Base-by-base conservation (phyloP, 2,329 filamentous ascomycete genomes). In the Penicillium nordicum region DNA sequence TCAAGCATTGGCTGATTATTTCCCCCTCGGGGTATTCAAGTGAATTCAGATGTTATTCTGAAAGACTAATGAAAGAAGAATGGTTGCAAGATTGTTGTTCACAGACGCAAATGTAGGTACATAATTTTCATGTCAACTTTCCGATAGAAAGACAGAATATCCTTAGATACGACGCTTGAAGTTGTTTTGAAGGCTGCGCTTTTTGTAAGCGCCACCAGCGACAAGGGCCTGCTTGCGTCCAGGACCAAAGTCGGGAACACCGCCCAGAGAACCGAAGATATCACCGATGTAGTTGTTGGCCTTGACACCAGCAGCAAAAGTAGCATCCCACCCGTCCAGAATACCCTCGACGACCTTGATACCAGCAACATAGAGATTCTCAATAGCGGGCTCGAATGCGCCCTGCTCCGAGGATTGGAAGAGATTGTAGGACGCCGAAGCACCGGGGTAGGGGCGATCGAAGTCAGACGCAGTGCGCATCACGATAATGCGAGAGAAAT, bases 401-500 rank as follows among this genome's bases (percentile, higher is more conserved):
- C 86, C 87, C 67, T 88, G 84, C 40, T 87, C 18, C 4, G 41
- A 73, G 0, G 79, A 73, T 40, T 81, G 78, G 38, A 84, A 78
- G 9, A 90, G 77, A 64, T 89, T 87, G 37, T 84, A 78, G 21
- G 80, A 78, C 9, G 83, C 79, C 0, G 80, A 77, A 8, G 82
- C 70, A 11, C 80, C 82, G 0, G 82, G 81, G 25, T 84, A 86
- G 0, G 86, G 86, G 6, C 88, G 82, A 68, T 90, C 88, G 67
- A 90, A 90, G 74, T 90, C 84, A 10, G 85, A 87, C 1, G 81
- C 85, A 66, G 85, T 85, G 29, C 88, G 81, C 80, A 90, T 84
- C 57, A 90, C 72, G 53, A 90, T 86, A 59, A 88, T 80, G 3
- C 88, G 81, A 5, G 77, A 71, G 70, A 88, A 90, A 69, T 90